These are phyloP conservation scores for Diaporthe citriasiana DNA, from an alignment of 2,329 filamentous ascomycete genomes.

Conservation along the genomic window DNA sequence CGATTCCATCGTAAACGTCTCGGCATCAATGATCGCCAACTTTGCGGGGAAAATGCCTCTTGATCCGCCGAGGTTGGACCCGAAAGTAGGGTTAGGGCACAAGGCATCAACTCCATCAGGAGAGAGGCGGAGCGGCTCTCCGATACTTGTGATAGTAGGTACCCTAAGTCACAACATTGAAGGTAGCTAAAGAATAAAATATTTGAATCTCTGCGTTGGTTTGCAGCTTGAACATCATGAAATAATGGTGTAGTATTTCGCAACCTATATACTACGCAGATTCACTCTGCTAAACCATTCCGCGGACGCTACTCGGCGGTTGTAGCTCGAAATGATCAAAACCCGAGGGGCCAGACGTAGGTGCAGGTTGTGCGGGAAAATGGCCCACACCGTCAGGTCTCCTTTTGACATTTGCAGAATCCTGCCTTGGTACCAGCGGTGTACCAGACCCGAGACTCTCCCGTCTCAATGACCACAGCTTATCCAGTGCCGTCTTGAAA, in stretches of 20 bases:
- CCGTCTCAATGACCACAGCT: constrained; percentile 40
- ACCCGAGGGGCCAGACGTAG: not conserved
- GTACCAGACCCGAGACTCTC: constrained; percentile 7
- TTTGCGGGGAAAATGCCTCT: constrained; percentile 28
- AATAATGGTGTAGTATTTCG: not conserved
- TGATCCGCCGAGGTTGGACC: not conserved
- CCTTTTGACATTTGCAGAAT: not conserved
- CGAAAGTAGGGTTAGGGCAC: not conserved
- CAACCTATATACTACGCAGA: not conserved
- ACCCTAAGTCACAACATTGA: no score
- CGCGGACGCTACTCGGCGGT: constrained; percentile 22
- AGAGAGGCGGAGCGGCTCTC: not conserved
- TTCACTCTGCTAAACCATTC: not conserved
- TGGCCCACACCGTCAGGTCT: constrained; percentile 30
- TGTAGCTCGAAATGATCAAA: constrained; percentile 31
- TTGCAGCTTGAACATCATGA: no score
- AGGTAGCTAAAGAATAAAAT: not conserved
- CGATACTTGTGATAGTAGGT: no score
- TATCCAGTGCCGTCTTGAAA: constrained; percentile 72
- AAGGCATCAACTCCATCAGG: not conserved
- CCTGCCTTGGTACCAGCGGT: not conserved
- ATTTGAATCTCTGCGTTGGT: not conserved
- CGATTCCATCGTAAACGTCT: constrained; percentile 9
- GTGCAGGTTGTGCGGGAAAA: constrained; percentile 6
- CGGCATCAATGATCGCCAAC: constrained; percentile 14